These are phyloP conservation scores for Pyricularia sp. DNA, from an alignment of 2,329 filamentous ascomycete genomes.

Conservation along the genomic window DNA sequence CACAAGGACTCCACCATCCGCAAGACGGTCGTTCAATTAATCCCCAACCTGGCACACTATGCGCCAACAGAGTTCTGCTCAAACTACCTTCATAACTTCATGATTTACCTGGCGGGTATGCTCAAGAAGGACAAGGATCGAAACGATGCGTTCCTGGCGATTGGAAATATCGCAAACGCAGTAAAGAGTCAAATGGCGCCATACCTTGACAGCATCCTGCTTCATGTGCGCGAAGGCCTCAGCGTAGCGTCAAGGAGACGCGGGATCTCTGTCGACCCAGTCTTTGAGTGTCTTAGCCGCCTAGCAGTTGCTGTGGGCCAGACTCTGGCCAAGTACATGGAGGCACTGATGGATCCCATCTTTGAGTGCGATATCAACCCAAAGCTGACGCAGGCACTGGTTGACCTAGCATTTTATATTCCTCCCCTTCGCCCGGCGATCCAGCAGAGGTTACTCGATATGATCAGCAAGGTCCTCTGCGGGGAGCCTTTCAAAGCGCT, in stretches of 20 bases:
- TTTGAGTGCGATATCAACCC: constrained; percentile 94
- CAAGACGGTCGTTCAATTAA: constrained; percentile 81
- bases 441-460: constrained; percentile 86
- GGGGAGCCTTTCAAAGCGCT: constrained; percentile 87
- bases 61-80: constrained; percentile 83
- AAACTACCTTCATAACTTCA: constrained; percentile 86
- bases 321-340: constrained; percentile 96
- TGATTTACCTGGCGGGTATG: constrained; percentile 90
- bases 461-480: constrained; percentile 88
- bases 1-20: constrained; percentile 82
- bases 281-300: constrained; percentile 97
- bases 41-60: constrained; percentile 88
- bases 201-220: constrained; percentile 87
- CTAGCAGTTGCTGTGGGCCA: constrained; percentile 92
- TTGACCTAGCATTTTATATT: constrained; percentile 99
- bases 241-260: constrained; percentile 65
- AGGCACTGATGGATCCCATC: constrained; percentile 87
- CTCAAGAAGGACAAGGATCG: constrained; percentile 91
- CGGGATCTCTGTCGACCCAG: constrained; percentile 57
- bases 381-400: constrained; percentile 86
- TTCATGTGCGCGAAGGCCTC: constrained; percentile 86
- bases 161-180: constrained; percentile 92
- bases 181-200: constrained; percentile 92
- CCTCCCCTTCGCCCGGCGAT: constrained; percentile 88
- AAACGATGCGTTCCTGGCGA: constrained; percentile 89